These are phyloP conservation scores for Brassica napus DNA, from an alignment of 345 rosid genomes.

Conservation along the genomic window Da-Ae NC_063445.1:1256001-1256500, in stretches of 20 bases:
- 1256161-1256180: conserved; percentile 27
- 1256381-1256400: background rate
- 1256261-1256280: background rate
- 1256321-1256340: background rate
- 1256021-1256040: no score
- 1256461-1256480: background rate
- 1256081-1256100: conserved; percentile 38
- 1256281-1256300: no score
- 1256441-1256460: background rate
- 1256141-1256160: conserved; percentile 34
- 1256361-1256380: background rate
- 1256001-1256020: no score
- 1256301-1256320: background rate
- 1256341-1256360: background rate
- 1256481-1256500: no score
- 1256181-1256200: background rate
- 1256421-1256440: background rate
- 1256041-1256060: conserved; percentile 31
- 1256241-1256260: background rate
- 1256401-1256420: background rate
- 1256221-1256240: conserved; percentile 6
- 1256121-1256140: conserved; percentile 24
- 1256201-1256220: conserved; percentile 23
- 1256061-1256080: conserved; percentile 24
- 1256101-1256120: conserved; percentile 4